phyloP scores from a whole-genome alignment of 345 rosid genomes.

The Tarenaya hassleriana region DNA sequence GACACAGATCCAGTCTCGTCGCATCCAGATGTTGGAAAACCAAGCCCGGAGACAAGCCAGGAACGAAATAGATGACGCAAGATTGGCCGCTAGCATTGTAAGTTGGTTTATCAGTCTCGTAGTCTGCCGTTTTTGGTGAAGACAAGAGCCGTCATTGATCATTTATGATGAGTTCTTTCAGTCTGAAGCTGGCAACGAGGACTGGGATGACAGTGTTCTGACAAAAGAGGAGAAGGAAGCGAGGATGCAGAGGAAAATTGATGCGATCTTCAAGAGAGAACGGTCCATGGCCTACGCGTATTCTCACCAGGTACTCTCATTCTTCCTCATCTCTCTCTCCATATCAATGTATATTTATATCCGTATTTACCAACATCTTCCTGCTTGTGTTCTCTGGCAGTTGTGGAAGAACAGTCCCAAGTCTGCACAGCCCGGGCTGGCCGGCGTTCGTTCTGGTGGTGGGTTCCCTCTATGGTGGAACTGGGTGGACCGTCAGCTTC shows the following conservation, averaged over 20 bases:
- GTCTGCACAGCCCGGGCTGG: slow-evolving; percentile 33
- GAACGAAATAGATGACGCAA: slow-evolving; percentile 37
- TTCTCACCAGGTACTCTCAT: slow-evolving; percentile 66
- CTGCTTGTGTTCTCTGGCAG: slow-evolving; percentile 27
- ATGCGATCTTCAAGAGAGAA: slow-evolving; percentile 77
- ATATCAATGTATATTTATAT: slow-evolving; percentile 1
- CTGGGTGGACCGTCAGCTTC: slow-evolving; percentile 78
- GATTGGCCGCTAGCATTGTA: slow-evolving; percentile 29
- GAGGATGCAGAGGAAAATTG: slow-evolving; percentile 62
- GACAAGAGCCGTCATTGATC: no score
- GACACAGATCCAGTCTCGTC: slow-evolving; percentile 91
- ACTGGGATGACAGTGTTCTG: slow-evolving; percentile 88
- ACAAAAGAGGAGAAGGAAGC: slow-evolving; percentile 77
- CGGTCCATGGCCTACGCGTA: slow-evolving; percentile 88
- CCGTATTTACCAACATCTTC: slow-evolving; percentile 10
- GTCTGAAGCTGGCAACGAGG: slow-evolving; percentile 54
- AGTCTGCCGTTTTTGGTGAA: neutral
- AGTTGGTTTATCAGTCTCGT: neutral
- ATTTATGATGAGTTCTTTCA: slow-evolving; percentile 9
- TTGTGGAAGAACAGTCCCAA: slow-evolving; percentile 48
- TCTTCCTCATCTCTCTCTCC: slow-evolving; percentile 12
- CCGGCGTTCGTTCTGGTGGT: slow-evolving; percentile 39
- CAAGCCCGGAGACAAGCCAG: slow-evolving; percentile 60
- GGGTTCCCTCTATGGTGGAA: slow-evolving; percentile 96
- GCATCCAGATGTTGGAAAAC: slow-evolving; percentile 85